These are phyloP conservation scores for Aspergillus homomorphus DNA, from an alignment of 495 filamentous ascomycete genomes.

Conservation along the genomic window DNA sequence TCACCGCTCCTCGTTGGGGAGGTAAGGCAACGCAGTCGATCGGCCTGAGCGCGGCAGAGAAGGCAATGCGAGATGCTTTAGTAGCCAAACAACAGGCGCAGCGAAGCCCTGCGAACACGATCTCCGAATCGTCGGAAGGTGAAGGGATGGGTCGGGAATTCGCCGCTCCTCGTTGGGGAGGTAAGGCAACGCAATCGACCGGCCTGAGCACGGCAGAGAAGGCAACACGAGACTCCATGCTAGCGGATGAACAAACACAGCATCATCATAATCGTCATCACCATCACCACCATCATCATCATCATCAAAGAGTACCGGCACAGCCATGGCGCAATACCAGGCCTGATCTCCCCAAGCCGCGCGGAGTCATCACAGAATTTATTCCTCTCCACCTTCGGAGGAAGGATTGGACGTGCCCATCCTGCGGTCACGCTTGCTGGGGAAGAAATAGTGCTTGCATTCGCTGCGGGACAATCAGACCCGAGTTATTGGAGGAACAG, in stretches of 20 bases:
- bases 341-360: too few relatives aligned
- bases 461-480: slow-evolving; percentile 29
- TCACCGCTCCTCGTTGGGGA: not conserved
- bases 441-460: slow-evolving; percentile 27
- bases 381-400: slow-evolving; percentile 11
- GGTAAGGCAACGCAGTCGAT: not conserved
- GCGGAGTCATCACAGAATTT: slow-evolving; percentile 6
- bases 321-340: too few relatives aligned
- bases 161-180: not conserved
- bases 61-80: slow-evolving; percentile 10
- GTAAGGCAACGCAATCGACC: not conserved
- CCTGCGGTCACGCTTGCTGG: slow-evolving; percentile 26
- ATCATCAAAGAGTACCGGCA: too few relatives aligned
- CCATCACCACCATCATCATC: too few relatives aligned
- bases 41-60: slow-evolving; percentile 4
- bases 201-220: slow-evolving; percentile 5
- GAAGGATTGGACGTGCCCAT: slow-evolving; percentile 34
- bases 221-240: slow-evolving; percentile 9
- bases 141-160: not conserved
- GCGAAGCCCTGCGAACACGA: not conserved
- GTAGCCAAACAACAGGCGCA: slow-evolving; percentile 15
- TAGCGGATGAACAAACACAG: slow-evolving; percentile 10
- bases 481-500: slow-evolving; percentile 6
- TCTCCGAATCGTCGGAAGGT: not conserved
- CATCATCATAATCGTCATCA: too few relatives aligned